Evolutionary conservation across 176 grass and related monocot species (phyloP), one percentile per base, ranked within the genome.

Genomic region (Calamus simplicifolius): DNA sequence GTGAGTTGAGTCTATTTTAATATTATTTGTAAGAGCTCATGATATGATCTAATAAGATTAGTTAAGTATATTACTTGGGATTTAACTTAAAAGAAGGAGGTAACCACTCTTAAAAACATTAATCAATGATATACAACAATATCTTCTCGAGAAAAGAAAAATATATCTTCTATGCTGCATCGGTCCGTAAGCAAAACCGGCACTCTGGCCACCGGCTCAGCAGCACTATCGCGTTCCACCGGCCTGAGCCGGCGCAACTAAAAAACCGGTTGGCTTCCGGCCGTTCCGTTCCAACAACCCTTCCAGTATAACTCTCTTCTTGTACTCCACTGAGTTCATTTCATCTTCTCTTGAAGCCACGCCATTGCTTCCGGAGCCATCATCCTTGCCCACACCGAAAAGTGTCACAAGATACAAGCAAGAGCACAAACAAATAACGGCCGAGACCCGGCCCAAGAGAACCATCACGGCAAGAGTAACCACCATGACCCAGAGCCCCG

Each of bases 391-490:
- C 19, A 6, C 25, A 16, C 51, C 13, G 13, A 77, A 29, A 52
- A 75, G 54, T 18, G 52, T 67, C 6, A 58, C 25, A 21, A 61
- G 58, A 81, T 75, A 89, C 58, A 81, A 51, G 74, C 67, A 81
- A 19, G 77, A 85, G 56, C 75, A 90, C 17, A 82, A 57, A 51
- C 75, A 85, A 73, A 73, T 5, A n/a, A 90, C 59, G 2, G 81
- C 87, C 25, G 58, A 29, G 54, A 52, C 56, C 8, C 78, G 82
- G 51, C 78, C 81, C 18, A 74, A 49, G 66, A 85, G 59, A 21
- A 85, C 71, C 67, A 85, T 35, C 58, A 73, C 64, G 51, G 67
- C 78, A 54, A 90, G 57, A 16, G 74, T 79, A 18, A 64, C 62
- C 16, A 65, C 67, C 59, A 80, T 70, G 27, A 83, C 54, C 81